A percentile compares a stretch with the other conserved stretches of the same genome.
Conservation (phyloP, 1,284 basidiomycete genomes). For the Leccinum insigne region DNA sequence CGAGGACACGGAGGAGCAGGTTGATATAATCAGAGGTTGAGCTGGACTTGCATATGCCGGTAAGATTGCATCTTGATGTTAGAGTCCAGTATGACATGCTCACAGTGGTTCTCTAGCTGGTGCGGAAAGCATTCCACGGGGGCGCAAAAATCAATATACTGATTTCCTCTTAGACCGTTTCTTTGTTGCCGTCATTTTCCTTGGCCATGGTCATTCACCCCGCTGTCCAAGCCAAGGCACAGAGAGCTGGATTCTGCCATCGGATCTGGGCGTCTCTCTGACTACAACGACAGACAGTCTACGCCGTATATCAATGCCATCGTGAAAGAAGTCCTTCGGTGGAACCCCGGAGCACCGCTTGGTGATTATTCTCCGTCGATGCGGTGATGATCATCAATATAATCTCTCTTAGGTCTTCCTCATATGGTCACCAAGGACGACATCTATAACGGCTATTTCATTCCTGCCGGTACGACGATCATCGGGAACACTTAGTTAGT, state of each 20-base stretch:
- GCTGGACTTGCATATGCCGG: slow-evolving; percentile 35
- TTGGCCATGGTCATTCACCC: slow-evolving; percentile 51
- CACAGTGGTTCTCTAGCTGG: slow-evolving; percentile 23
- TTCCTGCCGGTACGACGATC: slow-evolving; percentile 40
- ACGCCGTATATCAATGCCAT: slow-evolving; percentile 47
- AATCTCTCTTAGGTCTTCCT: slow-evolving; percentile 34
- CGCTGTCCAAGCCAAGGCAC: slow-evolving; percentile 45
- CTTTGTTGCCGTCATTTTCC: slow-evolving; percentile 46
- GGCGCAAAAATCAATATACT: slow-evolving; percentile 2
- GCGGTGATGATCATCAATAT: slow-evolving; percentile 15
- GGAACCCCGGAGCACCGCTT: slow-evolving; percentile 51
- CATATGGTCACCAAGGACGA: slow-evolving; percentile 45
- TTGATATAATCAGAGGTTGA: slow-evolving; percentile 31
- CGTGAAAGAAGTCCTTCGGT: slow-evolving; percentile 51
- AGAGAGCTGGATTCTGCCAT: slow-evolving; percentile 46
- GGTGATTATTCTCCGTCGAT: slow-evolving; percentile 33
- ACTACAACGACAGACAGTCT: slow-evolving; percentile 43
- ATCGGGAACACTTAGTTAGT: slow-evolving; percentile 42
- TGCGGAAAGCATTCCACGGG: slow-evolving; percentile 23
- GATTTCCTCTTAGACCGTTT: slow-evolving; percentile 38
- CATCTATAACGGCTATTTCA: slow-evolving; percentile 39
- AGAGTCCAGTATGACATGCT: slow-evolving; percentile 4
- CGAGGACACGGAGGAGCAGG: slow-evolving; percentile 18
- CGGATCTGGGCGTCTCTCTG: slow-evolving; percentile 43
- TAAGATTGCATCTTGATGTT: slow-evolving; percentile 11